A percentile compares a stretch with the other conserved stretches of the same genome.
phyloP scores from a whole-genome alignment of 768 basidiomycete genomes.

The Russula earlei region DNA sequence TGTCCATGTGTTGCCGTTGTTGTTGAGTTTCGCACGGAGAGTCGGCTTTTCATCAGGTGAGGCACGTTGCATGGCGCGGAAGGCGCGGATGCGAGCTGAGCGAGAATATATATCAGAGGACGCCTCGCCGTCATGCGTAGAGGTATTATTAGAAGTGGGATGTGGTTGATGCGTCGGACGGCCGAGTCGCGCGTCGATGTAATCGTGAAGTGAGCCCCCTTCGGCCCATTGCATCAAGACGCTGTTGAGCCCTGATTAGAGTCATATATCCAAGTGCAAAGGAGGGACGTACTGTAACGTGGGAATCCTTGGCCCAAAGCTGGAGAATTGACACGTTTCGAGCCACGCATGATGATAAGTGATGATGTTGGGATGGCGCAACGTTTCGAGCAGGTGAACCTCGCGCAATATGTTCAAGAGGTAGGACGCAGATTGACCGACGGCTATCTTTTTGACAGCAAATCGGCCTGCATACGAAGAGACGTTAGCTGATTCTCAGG shows the following conservation, averaged over 20 bases:
- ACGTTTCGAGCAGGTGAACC: conserved; percentile 75
- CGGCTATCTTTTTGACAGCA: conserved; percentile 94
- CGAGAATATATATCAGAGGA: conserved; percentile 35
- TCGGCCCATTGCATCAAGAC: conserved; percentile 93
- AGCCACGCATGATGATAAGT: conserved; percentile 96
- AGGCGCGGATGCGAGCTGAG: conserved; percentile 66
- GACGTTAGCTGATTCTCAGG: background rate
- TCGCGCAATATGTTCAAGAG: conserved; percentile 75
- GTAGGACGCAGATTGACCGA: conserved; percentile 84
- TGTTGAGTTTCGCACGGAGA: conserved; percentile 42
- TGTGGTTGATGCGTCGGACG: conserved; percentile 28
- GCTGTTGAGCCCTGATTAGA: conserved; percentile 30
- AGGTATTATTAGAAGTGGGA: conserved; percentile 34
- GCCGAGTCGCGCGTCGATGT: conserved; percentile 73
- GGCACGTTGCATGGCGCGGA: conserved; percentile 59
- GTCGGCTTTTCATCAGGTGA: conserved; percentile 54
- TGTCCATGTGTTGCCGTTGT: conserved; percentile 39
- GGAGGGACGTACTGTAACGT: conserved; percentile 61
- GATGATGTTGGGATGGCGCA: conserved; percentile 89
- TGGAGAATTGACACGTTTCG: conserved; percentile 75
- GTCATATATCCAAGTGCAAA: background rate
- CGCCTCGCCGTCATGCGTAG: conserved; percentile 26
- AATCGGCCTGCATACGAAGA: conserved; percentile 50
- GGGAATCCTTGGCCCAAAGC: conserved; percentile 81
- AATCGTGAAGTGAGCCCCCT: conserved; percentile 79